Conservation (phyloP, 2,329 filamentous ascomycete species). For the Alternaria consortialis region DNA sequence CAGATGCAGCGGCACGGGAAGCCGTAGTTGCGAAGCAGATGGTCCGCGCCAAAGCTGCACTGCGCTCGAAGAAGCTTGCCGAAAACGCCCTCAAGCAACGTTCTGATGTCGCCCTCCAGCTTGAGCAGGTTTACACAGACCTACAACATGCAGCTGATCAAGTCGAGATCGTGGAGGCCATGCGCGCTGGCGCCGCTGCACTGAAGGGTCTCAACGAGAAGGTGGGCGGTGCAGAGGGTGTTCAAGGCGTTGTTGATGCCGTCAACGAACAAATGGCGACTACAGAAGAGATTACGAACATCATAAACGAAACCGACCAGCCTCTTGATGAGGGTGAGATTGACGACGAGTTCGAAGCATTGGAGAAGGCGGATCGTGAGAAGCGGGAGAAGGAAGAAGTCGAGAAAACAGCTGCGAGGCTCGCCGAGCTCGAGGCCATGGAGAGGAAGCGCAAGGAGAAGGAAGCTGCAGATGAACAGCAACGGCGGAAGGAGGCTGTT, state of each 20-base stretch:
- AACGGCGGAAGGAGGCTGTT: conserved; percentile 40
- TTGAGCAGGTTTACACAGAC: conserved; percentile 83
- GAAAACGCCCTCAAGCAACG: conserved; percentile 77
- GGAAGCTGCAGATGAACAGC: conserved; percentile 62
- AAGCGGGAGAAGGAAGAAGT: conserved; percentile 74
- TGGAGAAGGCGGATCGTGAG: conserved; percentile 78
- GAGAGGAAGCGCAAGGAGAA: conserved; percentile 42
- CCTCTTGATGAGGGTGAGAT: conserved; percentile 80
- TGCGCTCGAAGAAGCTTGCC: conserved; percentile 83
- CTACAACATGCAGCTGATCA: conserved; percentile 89
- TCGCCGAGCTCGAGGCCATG: conserved; percentile 45
- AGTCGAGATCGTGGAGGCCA: conserved; percentile 80
- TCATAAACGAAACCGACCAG: conserved; percentile 70
- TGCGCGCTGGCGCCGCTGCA: conserved; percentile 79
- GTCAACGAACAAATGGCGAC: conserved; percentile 80
- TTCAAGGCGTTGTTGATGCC: conserved; percentile 77
- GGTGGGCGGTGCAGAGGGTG: conserved; percentile 77
- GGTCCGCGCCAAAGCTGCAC: conserved; percentile 76
- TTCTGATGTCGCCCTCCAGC: conserved; percentile 76
- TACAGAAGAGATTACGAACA: conserved; percentile 78
- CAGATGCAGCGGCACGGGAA: conserved; percentile 68
- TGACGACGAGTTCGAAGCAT: conserved; percentile 82
- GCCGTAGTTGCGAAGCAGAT: conserved; percentile 78
- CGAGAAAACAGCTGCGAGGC: conserved; percentile 55
- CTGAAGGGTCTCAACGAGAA: conserved; percentile 77